These are phyloP conservation scores for Lecanicillium sp. DNA, from an alignment of 2,329 filamentous ascomycete species.

Conservation along the genomic window DNA sequence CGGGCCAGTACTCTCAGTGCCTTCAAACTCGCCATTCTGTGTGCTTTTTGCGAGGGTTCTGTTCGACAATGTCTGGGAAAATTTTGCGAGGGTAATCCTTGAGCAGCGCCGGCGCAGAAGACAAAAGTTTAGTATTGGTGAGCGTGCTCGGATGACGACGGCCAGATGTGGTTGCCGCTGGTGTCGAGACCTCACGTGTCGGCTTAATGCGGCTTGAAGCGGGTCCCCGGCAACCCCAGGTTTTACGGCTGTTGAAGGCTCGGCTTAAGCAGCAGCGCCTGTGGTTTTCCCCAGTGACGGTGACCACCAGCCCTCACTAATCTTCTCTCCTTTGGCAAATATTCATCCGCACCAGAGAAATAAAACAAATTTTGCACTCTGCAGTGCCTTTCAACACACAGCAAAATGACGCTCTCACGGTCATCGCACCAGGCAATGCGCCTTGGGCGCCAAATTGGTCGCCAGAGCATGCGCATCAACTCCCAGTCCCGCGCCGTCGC, in stretches of 20 bases:
- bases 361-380: not conserved
- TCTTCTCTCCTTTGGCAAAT: not conserved
- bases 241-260: constrained; percentile 6
- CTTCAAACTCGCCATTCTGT: constrained; percentile 12
- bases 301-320: constrained; percentile 8
- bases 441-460: constrained; percentile 27
- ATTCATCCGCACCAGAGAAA: no score
- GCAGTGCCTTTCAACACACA: not conserved
- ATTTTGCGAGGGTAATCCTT: no score
- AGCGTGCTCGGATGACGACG: constrained; percentile 2
- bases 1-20: constrained; percentile 22
- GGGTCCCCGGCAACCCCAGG: constrained; percentile 18
- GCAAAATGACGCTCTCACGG: constrained; percentile 37
- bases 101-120: not conserved
- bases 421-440: constrained; percentile 35
- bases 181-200: constrained; percentile 8
- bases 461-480: constrained; percentile 17
- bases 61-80: no score
- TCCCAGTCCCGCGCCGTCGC: constrained; percentile 43
- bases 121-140: not conserved
- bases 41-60: not conserved
- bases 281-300: constrained; percentile 5
- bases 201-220: constrained; percentile 37
- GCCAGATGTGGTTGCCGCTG: not conserved
- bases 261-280: constrained; percentile 9